Evolutionary conservation across 805 yeast genomes (phyloP).

Genomic region (Yarrowia porcina): DNA sequence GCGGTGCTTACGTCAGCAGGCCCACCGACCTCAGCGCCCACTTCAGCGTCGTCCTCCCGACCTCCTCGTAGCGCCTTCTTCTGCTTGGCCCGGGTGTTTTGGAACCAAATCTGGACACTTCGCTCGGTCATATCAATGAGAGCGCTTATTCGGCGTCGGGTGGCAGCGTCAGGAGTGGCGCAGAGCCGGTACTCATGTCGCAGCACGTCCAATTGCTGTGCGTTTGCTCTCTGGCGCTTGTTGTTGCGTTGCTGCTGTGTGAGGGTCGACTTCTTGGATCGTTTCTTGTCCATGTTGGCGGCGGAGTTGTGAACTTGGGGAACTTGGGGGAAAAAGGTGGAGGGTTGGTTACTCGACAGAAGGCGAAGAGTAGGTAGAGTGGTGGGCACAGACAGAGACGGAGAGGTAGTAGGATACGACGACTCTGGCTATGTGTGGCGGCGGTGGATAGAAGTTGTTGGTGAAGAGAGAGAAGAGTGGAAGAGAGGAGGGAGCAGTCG

Average conservation of each 20-base stretch:
- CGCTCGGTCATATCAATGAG: conserved; percentile 81
- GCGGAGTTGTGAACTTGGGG: no score
- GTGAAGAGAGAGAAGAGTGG: neutral
- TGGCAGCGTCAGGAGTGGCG: conserved; percentile 57
- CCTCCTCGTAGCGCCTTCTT: conserved; percentile 26
- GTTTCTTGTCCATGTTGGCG: conserved; percentile 15
- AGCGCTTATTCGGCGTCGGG: conserved; percentile 50
- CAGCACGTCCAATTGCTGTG: conserved; percentile 68
- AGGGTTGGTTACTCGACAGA: neutral
- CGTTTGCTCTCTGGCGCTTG: conserved; percentile 71
- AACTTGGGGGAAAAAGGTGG: no score
- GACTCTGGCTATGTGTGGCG: neutral
- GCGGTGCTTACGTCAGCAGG: neutral
- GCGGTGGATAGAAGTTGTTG: neutral
- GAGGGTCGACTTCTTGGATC: conserved; percentile 28
- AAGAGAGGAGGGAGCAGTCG: neutral
- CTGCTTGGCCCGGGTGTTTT: conserved; percentile 58
- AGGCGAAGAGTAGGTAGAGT: neutral
- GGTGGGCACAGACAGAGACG: neutral
- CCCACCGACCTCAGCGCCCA: neutral
- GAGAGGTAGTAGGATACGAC: neutral
- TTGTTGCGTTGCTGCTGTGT: conserved; percentile 40
- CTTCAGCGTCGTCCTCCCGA: neutral
- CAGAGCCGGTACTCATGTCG: conserved; percentile 66
- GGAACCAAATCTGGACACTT: conserved; percentile 91